These are phyloP conservation scores for Scedosporium apiospermum DNA, from an alignment of 2,329 filamentous ascomycete genomes.

Conservation along the genomic window DNA sequence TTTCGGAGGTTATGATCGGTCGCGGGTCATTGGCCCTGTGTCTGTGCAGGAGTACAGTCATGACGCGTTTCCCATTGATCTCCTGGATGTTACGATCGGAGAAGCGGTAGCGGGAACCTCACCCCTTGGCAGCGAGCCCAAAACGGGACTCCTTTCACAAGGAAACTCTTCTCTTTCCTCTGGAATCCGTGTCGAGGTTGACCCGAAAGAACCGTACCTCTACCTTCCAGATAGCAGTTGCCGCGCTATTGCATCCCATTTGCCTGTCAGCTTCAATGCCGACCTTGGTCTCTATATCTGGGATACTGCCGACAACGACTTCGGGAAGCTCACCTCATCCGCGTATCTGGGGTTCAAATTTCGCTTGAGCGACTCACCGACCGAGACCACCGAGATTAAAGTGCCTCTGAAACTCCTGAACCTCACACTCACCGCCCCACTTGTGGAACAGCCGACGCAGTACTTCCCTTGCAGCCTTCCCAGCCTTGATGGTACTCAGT, in stretches of 20 bases:
- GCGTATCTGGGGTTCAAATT: constrained; percentile 1
- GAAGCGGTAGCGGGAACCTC: background rate
- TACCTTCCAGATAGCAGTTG: background rate
- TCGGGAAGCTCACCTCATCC: background rate
- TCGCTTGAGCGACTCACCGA: background rate
- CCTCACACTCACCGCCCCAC: background rate
- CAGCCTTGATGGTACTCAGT: background rate
- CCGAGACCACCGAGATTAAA: background rate
- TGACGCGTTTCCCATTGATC: background rate
- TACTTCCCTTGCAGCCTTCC: background rate
- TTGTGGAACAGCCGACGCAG: background rate
- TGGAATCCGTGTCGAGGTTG: background rate
- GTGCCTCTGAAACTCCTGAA: background rate
- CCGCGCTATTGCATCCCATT: background rate
- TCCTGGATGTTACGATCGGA: background rate
- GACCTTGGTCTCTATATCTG: constrained; percentile 1
- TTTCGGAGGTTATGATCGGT: background rate
- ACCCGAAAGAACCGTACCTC: background rate
- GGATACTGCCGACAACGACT: background rate
- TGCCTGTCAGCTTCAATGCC: background rate
- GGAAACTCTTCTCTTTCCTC: background rate
- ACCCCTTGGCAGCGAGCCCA: background rate
- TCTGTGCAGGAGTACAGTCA: background rate
- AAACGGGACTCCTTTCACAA: background rate
- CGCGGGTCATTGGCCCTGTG: background rate